Percentiles rank a stretch among this genome's conserved stretches.
Evolutionary conservation across 148 eudicot species (phyloP).

Genomic region (Polygonum aviculare): DNA sequence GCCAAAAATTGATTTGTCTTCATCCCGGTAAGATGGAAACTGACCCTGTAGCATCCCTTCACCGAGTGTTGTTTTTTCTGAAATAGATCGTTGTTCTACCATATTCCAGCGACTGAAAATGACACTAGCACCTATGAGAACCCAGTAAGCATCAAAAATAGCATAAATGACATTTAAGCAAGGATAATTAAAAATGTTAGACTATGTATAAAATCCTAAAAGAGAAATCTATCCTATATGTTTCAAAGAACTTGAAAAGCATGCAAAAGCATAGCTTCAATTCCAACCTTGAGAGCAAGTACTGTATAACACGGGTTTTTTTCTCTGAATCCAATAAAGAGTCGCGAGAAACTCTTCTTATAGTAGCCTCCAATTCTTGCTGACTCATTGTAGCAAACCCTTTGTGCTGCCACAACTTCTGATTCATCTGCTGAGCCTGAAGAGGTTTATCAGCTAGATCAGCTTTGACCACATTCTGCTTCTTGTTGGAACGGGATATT

Average conservation of each 20-base stretch:
- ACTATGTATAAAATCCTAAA: neutral
- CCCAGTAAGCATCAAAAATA: neutral
- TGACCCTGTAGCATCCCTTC: slow-evolving; percentile 58
- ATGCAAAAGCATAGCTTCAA: neutral
- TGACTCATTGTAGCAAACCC: slow-evolving; percentile 35
- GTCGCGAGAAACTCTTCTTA: slow-evolving; percentile 60
- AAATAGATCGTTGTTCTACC: slow-evolving; percentile 35
- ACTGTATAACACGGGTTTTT: slow-evolving; percentile 57
- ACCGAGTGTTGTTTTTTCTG: slow-evolving; percentile 20
- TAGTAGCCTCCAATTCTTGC: slow-evolving; percentile 56
- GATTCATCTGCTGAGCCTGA: slow-evolving; percentile 13
- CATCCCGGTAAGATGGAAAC: slow-evolving; percentile 60
- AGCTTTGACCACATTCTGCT: slow-evolving; percentile 21
- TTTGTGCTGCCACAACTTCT: slow-evolving; percentile 23
- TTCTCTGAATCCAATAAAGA: slow-evolving; percentile 49
- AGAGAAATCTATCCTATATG: neutral
- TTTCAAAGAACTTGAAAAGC: neutral
- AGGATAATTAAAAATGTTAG: neutral
- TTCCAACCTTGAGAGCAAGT: slow-evolving; percentile 55
- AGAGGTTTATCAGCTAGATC: neutral
- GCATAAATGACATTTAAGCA: neutral
- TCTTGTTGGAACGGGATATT: slow-evolving; percentile 1
- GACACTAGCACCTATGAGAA: slow-evolving; percentile 13
- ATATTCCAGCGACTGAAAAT: slow-evolving; percentile 53
- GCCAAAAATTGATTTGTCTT: slow-evolving; percentile 45